Conservation (phyloP, 2,329 filamentous ascomycete species). For the Trichoderma sp. region DNA sequence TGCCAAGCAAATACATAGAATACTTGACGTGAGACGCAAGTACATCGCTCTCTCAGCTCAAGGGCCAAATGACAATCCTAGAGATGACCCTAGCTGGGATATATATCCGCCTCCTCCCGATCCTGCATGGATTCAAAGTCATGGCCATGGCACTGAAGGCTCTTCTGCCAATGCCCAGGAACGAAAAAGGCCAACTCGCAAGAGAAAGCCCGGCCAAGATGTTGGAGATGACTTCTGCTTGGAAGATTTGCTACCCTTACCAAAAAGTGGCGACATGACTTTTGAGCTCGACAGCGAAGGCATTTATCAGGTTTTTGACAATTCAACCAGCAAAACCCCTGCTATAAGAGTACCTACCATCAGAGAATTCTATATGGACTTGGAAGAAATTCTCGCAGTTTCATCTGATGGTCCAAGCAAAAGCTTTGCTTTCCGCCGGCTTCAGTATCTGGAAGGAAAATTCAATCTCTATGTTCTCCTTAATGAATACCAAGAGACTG, state of each 20-base stretch:
- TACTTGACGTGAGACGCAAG: slow-evolving; percentile 84
- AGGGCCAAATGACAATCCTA: slow-evolving; percentile 40
- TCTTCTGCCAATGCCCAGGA: slow-evolving; percentile 32
- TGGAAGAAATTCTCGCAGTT: slow-evolving; percentile 81
- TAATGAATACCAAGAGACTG: slow-evolving; percentile 97
- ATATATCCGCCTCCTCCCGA: slow-evolving; percentile 63
- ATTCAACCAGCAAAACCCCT: slow-evolving; percentile 68
- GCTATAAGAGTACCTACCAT: slow-evolving; percentile 89
- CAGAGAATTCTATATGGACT: slow-evolving; percentile 92
- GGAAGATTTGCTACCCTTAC: slow-evolving; percentile 73
- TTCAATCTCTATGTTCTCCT: slow-evolving; percentile 92
- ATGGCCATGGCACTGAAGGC: slow-evolving; percentile 27
- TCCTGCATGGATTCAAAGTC: slow-evolving; percentile 69
- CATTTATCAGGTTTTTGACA: slow-evolving; percentile 90
- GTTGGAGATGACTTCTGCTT: slow-evolving; percentile 83
- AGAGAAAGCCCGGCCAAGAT: slow-evolving; percentile 58
- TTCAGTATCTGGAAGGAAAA: slow-evolving; percentile 95
- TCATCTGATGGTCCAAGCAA: slow-evolving; percentile 95
- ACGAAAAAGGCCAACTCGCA: slow-evolving; percentile 55
- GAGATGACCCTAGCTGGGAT: slow-evolving; percentile 2
- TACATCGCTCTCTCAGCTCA: slow-evolving; percentile 88
- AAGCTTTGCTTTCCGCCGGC: slow-evolving; percentile 90
- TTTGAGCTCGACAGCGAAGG: slow-evolving; percentile 84
- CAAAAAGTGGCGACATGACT: slow-evolving; percentile 67
- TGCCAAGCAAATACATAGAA: slow-evolving; percentile 84